Base-by-base conservation (phyloP, 2,329 filamentous ascomycete genomes). In the Akanthomyces uredinophilus region DNA sequence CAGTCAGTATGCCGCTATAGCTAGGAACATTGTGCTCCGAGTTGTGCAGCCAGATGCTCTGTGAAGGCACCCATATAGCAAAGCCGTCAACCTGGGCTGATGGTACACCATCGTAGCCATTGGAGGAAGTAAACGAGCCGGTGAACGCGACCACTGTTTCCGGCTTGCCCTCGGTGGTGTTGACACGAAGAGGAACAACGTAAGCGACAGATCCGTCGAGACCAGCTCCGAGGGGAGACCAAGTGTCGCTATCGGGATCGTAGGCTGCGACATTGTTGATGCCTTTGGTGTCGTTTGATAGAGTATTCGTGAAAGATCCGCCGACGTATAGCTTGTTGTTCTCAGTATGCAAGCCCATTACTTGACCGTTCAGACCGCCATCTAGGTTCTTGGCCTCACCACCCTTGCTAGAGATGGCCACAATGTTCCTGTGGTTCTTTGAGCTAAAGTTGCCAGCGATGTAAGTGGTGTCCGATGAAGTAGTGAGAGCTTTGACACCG, bases 11-110 rank as follows among this genome's bases (percentile, higher is more conserved):
- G 43, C 95, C 96, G 63, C 82, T 81, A 68, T 96, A 83, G 7
- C 84, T 80, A 60, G 90, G 86, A 37, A 87, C 81, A 8, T 83
- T 77, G 7, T 85, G 78, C 41, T 86, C 74, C 20, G 97, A 77
- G 67, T 96, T 95, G 70, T 92, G 86, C 18, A 99, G 80, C 95
- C 95, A 99, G 71, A 95, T 95, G 63, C 81, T 83, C 65, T 83
- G 81, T 4, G 92, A 96, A 3, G 91, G 91, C 8, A 98, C 88
- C 95, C 95, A 99, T 43, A 98, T 81, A 16, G 92, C 94, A 69
- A 99, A 92, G 2, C 93, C 92, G 56, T 85, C 75, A 0, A 87
- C 89, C 10, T 82, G 69, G 32, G 87, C 81, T 11, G 86, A 83
- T 7, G 81, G 73, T 66, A 87, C 87, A 65, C 80, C 79, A 41